phyloP scores from a whole-genome alignment of 768 basidiomycete genomes.

The Boletus subcaerulescens region DNA sequence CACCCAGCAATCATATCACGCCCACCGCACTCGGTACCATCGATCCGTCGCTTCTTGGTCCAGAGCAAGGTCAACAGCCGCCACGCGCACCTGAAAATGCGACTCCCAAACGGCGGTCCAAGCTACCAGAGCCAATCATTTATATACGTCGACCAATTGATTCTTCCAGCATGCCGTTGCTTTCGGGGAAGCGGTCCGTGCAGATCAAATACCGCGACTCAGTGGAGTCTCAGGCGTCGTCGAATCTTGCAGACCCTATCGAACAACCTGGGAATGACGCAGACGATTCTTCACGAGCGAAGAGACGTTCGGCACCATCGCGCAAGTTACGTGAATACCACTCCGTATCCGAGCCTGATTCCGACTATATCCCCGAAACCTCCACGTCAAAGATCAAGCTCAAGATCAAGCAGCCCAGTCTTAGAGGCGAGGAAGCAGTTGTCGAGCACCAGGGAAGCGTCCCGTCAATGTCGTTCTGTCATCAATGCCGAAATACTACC shows the following conservation, averaged over 20 bases:
- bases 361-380: constrained; percentile 11
- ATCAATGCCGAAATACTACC: constrained; percentile 35
- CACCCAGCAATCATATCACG: neutral
- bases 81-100: neutral
- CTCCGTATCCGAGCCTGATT: constrained; percentile 8
- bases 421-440: neutral
- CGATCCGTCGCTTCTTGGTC: constrained; percentile 30
- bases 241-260: neutral
- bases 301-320: constrained; percentile 13
- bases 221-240: neutral
- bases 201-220: constrained; percentile 31
- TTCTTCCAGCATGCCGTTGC: constrained; percentile 16
- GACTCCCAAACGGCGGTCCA: constrained; percentile 7
- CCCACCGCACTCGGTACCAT: constrained; percentile 19
- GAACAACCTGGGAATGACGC: neutral
- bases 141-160: constrained; percentile 31
- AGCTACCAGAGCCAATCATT: constrained; percentile 25
- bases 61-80: constrained; percentile 1
- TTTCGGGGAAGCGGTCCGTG: constrained; percentile 23
- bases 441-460: neutral
- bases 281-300: neutral
- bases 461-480: constrained; percentile 26
- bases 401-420: constrained; percentile 2
- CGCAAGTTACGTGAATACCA: constrained; percentile 14
- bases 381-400: neutral